Base-by-base conservation (phyloP, 768 basidiomycete genomes). In the Terana coerulea region DNA sequence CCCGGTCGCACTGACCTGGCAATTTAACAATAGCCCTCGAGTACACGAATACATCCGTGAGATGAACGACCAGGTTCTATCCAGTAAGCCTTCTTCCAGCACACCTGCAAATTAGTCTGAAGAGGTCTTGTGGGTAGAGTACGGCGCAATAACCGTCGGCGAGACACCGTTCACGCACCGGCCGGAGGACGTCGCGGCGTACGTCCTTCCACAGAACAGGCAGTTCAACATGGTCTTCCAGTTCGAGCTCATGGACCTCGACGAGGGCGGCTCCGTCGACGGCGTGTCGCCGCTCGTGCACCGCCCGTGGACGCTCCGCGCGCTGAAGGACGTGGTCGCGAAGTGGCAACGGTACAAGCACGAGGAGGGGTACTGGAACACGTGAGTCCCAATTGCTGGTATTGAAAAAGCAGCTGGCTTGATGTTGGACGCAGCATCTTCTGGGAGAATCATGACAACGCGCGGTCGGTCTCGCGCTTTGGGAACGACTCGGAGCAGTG, bases 391-490 rank as follows among this genome's bases (percentile, higher is more conserved):
- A 40, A 7, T 8, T 22, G 39, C n/a, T 19, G 19, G 10, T 9
- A 22, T 40, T 40, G n/a, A 40, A 8, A 40, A 22, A n/a, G n/a
- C n/a, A n/a, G n/a, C n/a, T n/a, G n/a, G 19, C n/a, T 44, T 25
- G 15, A 6, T 15, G 44, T 29, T n/a, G n/a, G 9, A 22, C 31
- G 17, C 46, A 83, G 82, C n/a, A 65, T 78, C 7, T 85, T 75
- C 66, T 77, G 84, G 36, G 85, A 87, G 66, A 86, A 88, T 63
- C 86, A 87, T 62, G 86, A 88, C 64, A 78, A 82, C 36, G 67
- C 79, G 2, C 73, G 88, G 10, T 73, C 75, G 5, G 79, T 89
- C 29, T 81, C 85, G 8, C 77, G 86, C 35, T 84, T 82, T 58
- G 81, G 80, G 17, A 79, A 83, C 54, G 86, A 89, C 61, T 69